Base-by-base conservation (phyloP, 345 rosid species). In the Citrus cavaleriei region DNA sequence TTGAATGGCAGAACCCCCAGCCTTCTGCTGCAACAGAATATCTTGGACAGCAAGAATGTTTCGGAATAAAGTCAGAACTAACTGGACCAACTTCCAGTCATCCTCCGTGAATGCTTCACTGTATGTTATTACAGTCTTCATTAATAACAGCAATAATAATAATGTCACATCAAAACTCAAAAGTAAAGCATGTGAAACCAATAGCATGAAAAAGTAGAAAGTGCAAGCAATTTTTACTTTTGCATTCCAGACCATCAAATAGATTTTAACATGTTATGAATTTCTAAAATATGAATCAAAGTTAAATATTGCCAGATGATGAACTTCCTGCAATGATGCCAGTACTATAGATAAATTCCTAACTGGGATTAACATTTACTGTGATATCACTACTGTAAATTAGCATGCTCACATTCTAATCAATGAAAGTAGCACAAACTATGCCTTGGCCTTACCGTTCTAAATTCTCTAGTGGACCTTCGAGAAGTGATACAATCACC, bases 31-130 rank as follows among this genome's bases (percentile, higher is more conserved):
- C 46, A 81, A 80, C 4, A 94, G 84, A 24, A 94, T 80, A 70
- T 91, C 97, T 81, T 93, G 98, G 64, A 94, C 82, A 57, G 99
- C 97, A n/a, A 96, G 92, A 75, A 96, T 76, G 77, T 96, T 96
- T 66, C 94, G 88, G 74, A 96, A 93, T 19, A 94, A 78, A 62
- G 98, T 94, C 81, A 96, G 88, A 35, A 94, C 89, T 54, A 96
- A 93, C 88, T 94, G 98, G 80, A 93, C 87, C 90, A 96, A 80
- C 86, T 96, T 96, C 99, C 98, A 96, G 81, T 96, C 97, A 81
- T 96, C 99, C 84, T 96, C 99, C 0, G 86, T 83, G 82, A 96
- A 91, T 59, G 81, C 69, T 68, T 94, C 92, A 63, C 99, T 96
- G 93, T 30, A 86, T 68, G 60, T 22, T 38, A 86, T 62, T 75